Evolutionary conservation across 148 eudicot genomes (phyloP), one percentile per base, ranked within the genome.

Genomic region (Fagopyrum esculentum): DNA sequence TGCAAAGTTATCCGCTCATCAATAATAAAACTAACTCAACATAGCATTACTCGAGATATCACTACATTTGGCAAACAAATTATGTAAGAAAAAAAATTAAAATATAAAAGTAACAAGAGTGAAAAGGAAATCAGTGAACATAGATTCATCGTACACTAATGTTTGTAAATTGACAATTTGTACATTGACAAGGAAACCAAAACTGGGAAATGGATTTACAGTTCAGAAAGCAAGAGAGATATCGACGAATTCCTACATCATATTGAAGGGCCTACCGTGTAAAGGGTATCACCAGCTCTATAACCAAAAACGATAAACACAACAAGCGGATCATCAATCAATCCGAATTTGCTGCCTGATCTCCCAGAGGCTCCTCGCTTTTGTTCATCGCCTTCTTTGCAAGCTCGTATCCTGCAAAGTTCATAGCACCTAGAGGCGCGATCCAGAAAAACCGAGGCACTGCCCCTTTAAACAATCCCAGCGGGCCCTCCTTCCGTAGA

Each of bases 361-460:
- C 86, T 29, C 30, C 73, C 1, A 79, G 22, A 40, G 79, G 52
- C 76, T 88, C 97, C 49, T 86, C 86, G 7, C 66, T 80, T 76
- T 84, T 83, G 78, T 75, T 81, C 95, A 93, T 93, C 75, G 98
- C 93, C 77, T 91, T 91, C 77, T 79, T 91, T 40, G 89, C 87
- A 45, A 93, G 98, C 80, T 93, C 98, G 74, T 93, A 93, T 45
- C 97, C 98, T 0, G 97, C 97, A 74, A 91, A 93, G 77, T 93
- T 93, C 93, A 93, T 91, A 0, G 97, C 97, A 10, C 98, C 98
- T 3, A 93, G 83, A 0, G 98, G 97, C 40, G 96, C 97, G 9
- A 94, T 86, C 97, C 98, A 94, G 85, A 94, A 94, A 81, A 94
- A 91, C 76, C 98, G 80, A 45, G 97, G 98, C 13, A 94, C 71